These are phyloP conservation scores for Diaporthe humulicola DNA, from an alignment of 2,329 filamentous ascomycete genomes.

Conservation along the genomic window DNA sequence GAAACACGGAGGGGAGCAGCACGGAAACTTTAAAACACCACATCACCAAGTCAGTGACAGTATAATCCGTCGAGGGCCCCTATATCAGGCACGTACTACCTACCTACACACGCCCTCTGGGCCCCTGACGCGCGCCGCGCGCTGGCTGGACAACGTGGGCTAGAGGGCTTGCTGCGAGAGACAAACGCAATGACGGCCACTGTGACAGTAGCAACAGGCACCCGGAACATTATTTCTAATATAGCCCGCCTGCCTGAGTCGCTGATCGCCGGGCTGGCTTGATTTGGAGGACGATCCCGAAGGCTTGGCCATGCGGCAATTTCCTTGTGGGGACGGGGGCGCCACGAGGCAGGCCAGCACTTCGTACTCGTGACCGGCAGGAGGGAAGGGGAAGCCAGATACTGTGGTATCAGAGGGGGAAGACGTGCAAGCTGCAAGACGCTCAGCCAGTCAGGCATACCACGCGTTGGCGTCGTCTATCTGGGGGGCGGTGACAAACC, in stretches of 20 bases:
- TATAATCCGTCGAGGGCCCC: neutral
- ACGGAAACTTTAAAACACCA: slow-evolving; percentile 21
- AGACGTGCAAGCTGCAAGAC: neutral
- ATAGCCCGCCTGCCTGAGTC: slow-evolving; percentile 7
- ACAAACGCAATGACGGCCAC: neutral
- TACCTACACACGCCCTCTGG: neutral
- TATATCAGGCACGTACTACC: neutral
- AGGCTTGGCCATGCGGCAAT: slow-evolving; percentile 31
- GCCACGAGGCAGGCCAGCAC: slow-evolving; percentile 22
- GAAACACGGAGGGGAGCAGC: slow-evolving; percentile 18
- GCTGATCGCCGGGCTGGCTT: slow-evolving; percentile 25
- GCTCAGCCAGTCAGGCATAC: slow-evolving; percentile 3
- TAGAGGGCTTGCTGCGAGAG: neutral
- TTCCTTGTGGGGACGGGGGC: slow-evolving; percentile 27
- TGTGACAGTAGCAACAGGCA: slow-evolving; percentile 21
- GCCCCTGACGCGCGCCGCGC: neutral
- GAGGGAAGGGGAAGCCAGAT: neutral
- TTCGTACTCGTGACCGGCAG: neutral
- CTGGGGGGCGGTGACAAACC: slow-evolving; percentile 25
- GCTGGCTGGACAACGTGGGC: neutral
- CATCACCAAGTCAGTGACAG: slow-evolving; percentile 14
- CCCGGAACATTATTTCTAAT: slow-evolving; percentile 27
- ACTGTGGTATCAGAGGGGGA: too few relatives aligned
- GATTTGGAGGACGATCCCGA: slow-evolving; percentile 30
- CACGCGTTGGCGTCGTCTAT: neutral